Evolutionary conservation across 176 grass and related monocot species (phyloP).

Genomic region (Avena atlantica): DNA sequence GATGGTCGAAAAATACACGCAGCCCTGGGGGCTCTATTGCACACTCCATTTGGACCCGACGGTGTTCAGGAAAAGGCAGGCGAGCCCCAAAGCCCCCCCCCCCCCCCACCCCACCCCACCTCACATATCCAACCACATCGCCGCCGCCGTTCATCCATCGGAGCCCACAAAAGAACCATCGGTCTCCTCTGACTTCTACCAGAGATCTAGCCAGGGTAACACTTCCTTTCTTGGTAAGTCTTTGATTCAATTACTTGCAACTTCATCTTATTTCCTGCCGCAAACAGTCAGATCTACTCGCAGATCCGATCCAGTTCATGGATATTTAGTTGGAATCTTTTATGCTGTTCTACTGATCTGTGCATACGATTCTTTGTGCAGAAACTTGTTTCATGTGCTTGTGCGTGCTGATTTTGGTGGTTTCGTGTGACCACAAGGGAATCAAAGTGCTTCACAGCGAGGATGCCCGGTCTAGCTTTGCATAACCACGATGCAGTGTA

Average conservation of each 20-base stretch:
- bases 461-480: slow-evolving; percentile 75
- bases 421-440: slow-evolving; percentile 1
- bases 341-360: slow-evolving; percentile 18
- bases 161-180: slow-evolving; percentile 1
- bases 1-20: neutral
- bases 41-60: slow-evolving; percentile 16
- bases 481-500: slow-evolving; percentile 57
- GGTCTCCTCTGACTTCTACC: neutral
- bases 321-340: neutral
- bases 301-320: slow-evolving; percentile 23
- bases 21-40: neutral
- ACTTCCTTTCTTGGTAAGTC: slow-evolving; percentile 14
- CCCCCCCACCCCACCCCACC: neutral
- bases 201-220: slow-evolving; percentile 29
- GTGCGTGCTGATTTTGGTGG: slow-evolving; percentile 32
- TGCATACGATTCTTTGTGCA: slow-evolving; percentile 21
- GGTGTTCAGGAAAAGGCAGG: neutral
- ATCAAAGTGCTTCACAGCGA: slow-evolving; percentile 16
- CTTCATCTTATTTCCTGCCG: neutral
- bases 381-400: too few relatives aligned
- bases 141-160: neutral
- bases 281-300: neutral
- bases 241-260: slow-evolving; percentile 12
- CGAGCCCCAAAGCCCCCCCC: neutral
- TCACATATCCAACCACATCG: neutral